Percentiles rank a stretch among this genome's conserved stretches.
phyloP scores from a whole-genome alignment of 2,329 filamentous ascomycete species.

The Ophiocordyceps camponoti-saundersi region DNA sequence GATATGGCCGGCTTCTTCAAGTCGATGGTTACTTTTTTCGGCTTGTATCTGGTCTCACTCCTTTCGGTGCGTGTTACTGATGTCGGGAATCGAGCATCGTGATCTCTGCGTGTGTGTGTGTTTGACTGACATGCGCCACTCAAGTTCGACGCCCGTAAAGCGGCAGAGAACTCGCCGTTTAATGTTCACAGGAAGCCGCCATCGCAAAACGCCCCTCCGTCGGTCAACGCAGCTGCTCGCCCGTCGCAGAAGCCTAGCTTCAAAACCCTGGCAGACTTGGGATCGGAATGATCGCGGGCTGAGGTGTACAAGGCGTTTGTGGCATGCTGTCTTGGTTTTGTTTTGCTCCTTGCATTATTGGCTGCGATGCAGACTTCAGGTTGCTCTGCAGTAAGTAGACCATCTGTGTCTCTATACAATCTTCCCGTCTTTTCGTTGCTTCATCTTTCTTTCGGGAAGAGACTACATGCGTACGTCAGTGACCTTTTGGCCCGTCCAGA shows the following conservation, averaged over 20 bases:
- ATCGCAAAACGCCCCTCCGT: not conserved
- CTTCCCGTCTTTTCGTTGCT: too few species aligned
- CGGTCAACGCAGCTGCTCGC: constrained; percentile 7
- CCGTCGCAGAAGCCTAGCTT: constrained; percentile 21
- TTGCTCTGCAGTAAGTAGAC: not conserved
- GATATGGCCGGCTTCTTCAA: constrained; percentile 25
- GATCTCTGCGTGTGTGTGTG: not conserved
- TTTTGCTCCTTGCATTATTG: not conserved
- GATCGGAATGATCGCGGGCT: constrained; percentile 4
- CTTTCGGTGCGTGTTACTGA: constrained; percentile 32
- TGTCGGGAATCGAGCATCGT: not conserved
- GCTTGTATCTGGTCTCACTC: constrained; percentile 44
- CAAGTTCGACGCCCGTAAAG: constrained; percentile 46
- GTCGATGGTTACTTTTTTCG: constrained; percentile 35
- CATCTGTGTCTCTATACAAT: too few species aligned
- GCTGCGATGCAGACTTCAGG: not conserved
- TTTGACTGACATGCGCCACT: constrained; percentile 1
- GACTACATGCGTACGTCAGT: too few species aligned
- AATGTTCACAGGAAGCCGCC: constrained; percentile 27
- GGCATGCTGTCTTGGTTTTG: not conserved
- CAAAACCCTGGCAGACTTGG: constrained; percentile 37
- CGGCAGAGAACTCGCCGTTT: constrained; percentile 41
- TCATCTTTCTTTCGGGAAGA: too few species aligned
- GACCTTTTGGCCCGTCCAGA: too few species aligned
- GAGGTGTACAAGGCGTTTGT: not conserved